Base-by-base conservation (phyloP, 2,329 filamentous ascomycete species). In the Pseudocercospora cruenta region DNA sequence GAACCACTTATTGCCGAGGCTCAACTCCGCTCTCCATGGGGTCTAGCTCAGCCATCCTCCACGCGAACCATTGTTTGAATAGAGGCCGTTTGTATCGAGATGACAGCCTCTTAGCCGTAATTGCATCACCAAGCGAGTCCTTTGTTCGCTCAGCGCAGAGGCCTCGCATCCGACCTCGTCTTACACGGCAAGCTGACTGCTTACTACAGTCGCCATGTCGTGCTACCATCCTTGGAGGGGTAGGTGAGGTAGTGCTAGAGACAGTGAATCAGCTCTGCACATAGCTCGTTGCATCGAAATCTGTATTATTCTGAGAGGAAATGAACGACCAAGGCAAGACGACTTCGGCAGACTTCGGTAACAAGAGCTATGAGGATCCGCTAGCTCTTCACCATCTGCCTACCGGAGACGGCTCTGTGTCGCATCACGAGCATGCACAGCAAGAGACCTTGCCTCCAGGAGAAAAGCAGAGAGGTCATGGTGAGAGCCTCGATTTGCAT, bases 371-470 rank as follows among this genome's bases (percentile, higher is more conserved):
- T 3, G 54, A 58, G 12, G 54, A 58, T 21, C 54, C 45, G 31
- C 28, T 60, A 51, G 39, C 58, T 47, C 58, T 65, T 9, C 64
- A 66, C 28, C 58, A 59, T 28, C 53, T 62, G 1, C 39, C 59
- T 21, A 59, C 54, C 22, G 24, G 58, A 3, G 33, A 53, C 1
- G 59, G 53, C 28, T 43, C 53, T 16, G 54, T 47, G 39, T 51
- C 59, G 3, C 59, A 66, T 14, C 64, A 36, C 21, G 64, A 66
- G 43, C 22, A 66, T 31, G 58, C 59, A 19, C 59, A 66, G 36
- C 53, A 66, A 12, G 49, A 62, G n/a, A 59, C 59, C 8, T 60
- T 66, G 2, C 64, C 64, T n/a, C 21, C 39, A 9, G 64, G 64
- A 43, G 58, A 66, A 59, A 65, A 49, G 47, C 57, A 59, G 24